These are phyloP conservation scores for Pittosporum tobira DNA, from an alignment of 129 eudicot genomes.

Conservation along the genomic window DNA sequence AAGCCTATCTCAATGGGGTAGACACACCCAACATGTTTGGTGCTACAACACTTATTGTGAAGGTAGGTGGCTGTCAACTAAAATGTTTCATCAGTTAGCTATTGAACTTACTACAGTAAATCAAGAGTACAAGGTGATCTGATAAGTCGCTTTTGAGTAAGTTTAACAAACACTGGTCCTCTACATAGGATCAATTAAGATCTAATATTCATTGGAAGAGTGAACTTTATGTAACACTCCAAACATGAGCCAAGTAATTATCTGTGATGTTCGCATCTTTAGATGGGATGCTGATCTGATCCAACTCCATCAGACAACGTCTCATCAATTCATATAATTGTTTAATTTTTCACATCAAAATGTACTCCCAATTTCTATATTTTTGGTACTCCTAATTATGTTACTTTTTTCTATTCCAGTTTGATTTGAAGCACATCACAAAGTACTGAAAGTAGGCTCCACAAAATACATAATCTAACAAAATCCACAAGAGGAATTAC, in stretches of 20 bases:
- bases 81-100: background rate
- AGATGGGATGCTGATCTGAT: background rate
- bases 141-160: background rate
- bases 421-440: background rate
- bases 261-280: background rate
- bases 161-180: background rate
- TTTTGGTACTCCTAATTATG: background rate
- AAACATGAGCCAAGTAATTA: background rate
- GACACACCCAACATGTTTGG: conserved; percentile 90
- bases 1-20: conserved; percentile 87
- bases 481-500: background rate
- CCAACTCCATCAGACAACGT: background rate
- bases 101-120: conserved; percentile 1
- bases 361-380: background rate
- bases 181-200: background rate
- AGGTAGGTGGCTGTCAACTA: conserved; percentile 30
- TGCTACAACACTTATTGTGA: conserved; percentile 71
- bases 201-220: background rate
- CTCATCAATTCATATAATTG: background rate
- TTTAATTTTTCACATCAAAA: background rate
- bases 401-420: background rate
- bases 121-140: background rate
- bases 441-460: background rate
- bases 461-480: background rate
- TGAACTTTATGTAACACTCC: background rate